phyloP scores from a whole-genome alignment of 208 protist genomes.

The Trichomonas gallinae region DNA sequence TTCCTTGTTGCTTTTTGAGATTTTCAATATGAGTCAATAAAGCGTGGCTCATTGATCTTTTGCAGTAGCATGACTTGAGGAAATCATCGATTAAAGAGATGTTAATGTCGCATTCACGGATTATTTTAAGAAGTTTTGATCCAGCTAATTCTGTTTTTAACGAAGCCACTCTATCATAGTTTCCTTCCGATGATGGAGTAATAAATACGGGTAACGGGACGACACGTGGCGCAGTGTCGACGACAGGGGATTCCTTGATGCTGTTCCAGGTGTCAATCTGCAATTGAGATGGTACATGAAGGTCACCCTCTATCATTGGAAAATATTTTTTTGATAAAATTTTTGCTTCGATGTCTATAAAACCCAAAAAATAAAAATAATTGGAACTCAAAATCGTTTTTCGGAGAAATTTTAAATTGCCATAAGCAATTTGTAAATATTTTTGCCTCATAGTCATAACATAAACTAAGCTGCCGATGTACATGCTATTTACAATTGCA shows the following conservation, averaged over 20 bases:
- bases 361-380: no score
- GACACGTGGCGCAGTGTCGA: not conserved
- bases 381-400: no score
- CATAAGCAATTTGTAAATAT: no score
- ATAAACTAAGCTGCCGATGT: no score
- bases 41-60: not conserved
- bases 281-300: not conserved
- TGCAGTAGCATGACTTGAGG: not conserved
- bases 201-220: not conserved
- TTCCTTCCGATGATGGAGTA: not conserved
- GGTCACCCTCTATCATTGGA: not conserved
- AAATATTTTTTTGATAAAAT: not conserved
- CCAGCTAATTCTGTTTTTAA: not conserved
- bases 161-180: not conserved
- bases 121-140: not conserved
- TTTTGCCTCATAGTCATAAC: no score
- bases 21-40: not conserved
- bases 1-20: not conserved
- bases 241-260: not conserved
- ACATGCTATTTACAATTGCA: no score
- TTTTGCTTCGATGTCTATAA: no score
- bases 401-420: no score
- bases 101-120: not conserved
- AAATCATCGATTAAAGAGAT: not conserved
- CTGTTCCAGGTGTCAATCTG: not conserved